These are phyloP conservation scores for Groenewaldozyma tartarivorans DNA, from an alignment of 805 yeast genomes.

Conservation along the genomic window DNA sequence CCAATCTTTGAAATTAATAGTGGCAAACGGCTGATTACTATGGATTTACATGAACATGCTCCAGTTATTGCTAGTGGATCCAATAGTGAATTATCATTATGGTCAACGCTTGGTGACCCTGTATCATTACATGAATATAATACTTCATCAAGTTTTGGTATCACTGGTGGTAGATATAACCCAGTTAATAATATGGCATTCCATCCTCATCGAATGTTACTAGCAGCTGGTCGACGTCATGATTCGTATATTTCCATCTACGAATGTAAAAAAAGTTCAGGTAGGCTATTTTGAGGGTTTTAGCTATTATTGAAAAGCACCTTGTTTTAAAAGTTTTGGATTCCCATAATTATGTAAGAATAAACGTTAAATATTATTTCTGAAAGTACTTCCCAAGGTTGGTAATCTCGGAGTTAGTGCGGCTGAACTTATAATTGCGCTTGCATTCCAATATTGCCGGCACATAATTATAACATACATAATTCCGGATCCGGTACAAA, in stretches of 20 bases:
- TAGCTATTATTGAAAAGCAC: no score
- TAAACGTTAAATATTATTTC: no score
- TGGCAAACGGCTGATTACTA: conserved; percentile 44
- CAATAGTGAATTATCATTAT: conserved; percentile 55
- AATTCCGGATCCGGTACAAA: no score
- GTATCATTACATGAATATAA: conserved; percentile 50
- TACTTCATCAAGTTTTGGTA: conserved; percentile 23
- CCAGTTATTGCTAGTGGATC: conserved; percentile 88
- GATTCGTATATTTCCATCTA: conserved; percentile 47
- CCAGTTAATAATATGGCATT: conserved; percentile 47
- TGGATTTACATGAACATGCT: conserved; percentile 92
- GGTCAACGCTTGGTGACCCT: conserved; percentile 77
- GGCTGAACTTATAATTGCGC: no score
- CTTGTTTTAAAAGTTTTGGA: no score
- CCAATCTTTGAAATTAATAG: conserved; percentile 56
- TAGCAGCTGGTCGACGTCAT: conserved; percentile 78
- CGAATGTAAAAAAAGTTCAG: neutral
- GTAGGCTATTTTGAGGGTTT: no score
- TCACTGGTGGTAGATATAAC: conserved; percentile 29
- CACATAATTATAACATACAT: no score
- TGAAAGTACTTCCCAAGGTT: no score
- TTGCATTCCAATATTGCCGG: no score
- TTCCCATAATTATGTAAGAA: no score
- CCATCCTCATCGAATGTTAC: conserved; percentile 92
- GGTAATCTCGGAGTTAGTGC: no score